Evolutionary conservation across 371 early-diverging fungal species (phyloP).

Genomic region (Syncephalastrum sp.): DNA sequence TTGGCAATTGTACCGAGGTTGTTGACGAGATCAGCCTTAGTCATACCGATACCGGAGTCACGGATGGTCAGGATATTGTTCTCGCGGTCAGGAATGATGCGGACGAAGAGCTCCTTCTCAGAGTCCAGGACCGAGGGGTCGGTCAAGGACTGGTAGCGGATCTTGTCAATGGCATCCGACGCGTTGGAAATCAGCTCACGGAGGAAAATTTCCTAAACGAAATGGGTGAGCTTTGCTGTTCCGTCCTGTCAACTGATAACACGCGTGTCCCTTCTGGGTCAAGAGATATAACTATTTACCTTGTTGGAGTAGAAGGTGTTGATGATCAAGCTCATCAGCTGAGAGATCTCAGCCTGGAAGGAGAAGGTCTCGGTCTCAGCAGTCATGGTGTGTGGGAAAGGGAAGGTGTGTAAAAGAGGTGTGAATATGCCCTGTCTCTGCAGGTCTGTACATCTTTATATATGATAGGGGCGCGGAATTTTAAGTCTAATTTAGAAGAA

Average conservation of each 20-base stretch:
- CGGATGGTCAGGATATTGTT: conserved; percentile 65
- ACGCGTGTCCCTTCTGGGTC: not conserved
- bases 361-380: conserved; percentile 69
- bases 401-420: conserved; percentile 15
- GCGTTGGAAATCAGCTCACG: conserved; percentile 88
- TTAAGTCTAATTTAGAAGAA: conserved; percentile 1
- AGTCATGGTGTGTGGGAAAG: conserved; percentile 20
- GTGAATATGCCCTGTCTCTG: not conserved
- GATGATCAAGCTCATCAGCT: conserved; percentile 92
- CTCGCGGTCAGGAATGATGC: conserved; percentile 61
- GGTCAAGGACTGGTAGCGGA: conserved; percentile 63
- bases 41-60: conserved; percentile 93
- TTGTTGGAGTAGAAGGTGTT: conserved; percentile 57
- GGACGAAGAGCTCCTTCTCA: conserved; percentile 62
- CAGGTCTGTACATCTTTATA: too few relatives aligned
- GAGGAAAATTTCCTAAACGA: conserved; percentile 70
- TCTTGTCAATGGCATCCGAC: conserved; percentile 90
- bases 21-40: conserved; percentile 75
- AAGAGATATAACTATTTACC: conserved; percentile 20
- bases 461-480: too few relatives aligned
- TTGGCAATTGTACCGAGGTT: conserved; percentile 90
- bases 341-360: conserved; percentile 94
- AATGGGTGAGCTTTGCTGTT: not conserved
- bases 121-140: conserved; percentile 53
- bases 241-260: conserved; percentile 6